These are phyloP conservation scores for Fusarium torulosum DNA, from an alignment of 2,329 filamentous ascomycete genomes.

Conservation along the genomic window DNA sequence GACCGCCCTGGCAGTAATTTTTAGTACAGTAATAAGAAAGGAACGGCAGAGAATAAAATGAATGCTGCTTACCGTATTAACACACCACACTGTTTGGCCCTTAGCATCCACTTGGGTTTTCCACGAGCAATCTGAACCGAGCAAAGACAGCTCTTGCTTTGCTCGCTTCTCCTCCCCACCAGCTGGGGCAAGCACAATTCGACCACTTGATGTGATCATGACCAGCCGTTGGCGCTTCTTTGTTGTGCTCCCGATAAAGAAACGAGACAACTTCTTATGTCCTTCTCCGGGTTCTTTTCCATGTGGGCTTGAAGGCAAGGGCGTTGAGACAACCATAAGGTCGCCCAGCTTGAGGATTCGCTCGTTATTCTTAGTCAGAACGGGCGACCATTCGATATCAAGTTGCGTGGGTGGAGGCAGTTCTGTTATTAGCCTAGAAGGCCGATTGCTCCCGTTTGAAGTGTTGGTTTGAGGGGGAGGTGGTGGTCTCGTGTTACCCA, in stretches of 20 bases:
- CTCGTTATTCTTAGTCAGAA: slow-evolving; percentile 90
- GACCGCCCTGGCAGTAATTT: slow-evolving; percentile 73
- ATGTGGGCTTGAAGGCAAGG: slow-evolving; percentile 79
- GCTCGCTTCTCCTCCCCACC: slow-evolving; percentile 96
- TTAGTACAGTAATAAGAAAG: not conserved
- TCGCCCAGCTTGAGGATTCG: slow-evolving; percentile 95
- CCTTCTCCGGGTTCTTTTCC: slow-evolving; percentile 77
- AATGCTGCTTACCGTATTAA: slow-evolving; percentile 84
- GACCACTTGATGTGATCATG: slow-evolving; percentile 92
- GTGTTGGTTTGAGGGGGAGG: slow-evolving; percentile 54
- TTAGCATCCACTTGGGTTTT: slow-evolving; percentile 86
- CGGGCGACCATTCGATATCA: slow-evolving; percentile 98
- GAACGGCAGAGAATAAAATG: not conserved
- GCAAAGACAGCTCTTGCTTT: slow-evolving; percentile 90
- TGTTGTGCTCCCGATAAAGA: slow-evolving; percentile 90
- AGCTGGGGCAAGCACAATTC: slow-evolving; percentile 89
- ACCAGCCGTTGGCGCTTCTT: slow-evolving; percentile 95
- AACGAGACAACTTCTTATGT: slow-evolving; percentile 91
- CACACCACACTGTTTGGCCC: slow-evolving; percentile 87
- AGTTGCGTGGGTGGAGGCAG: slow-evolving; percentile 95
- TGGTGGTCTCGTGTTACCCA: slow-evolving; percentile 50
- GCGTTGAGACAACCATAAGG: slow-evolving; percentile 83
- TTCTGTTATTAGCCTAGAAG: slow-evolving; percentile 90
- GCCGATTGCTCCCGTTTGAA: slow-evolving; percentile 66
- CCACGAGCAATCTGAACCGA: slow-evolving; percentile 81